Conservation (phyloP, 1,139 yeast genomes). For the Nematodospora anomalae region DNA sequence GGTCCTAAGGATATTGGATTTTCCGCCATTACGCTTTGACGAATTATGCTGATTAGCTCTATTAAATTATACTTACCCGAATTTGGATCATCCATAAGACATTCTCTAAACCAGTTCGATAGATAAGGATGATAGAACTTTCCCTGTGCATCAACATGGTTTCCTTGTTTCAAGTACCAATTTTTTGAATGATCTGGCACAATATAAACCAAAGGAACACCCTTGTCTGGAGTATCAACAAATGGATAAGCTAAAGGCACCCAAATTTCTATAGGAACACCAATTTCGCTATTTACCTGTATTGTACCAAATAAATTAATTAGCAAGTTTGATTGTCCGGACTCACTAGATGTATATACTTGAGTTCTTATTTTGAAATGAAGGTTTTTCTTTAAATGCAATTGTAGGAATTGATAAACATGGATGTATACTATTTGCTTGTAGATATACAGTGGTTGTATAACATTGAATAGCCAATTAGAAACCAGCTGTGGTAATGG, state of each 20-base stretch:
- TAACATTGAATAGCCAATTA: constrained; percentile 45
- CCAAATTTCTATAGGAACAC: constrained; percentile 74
- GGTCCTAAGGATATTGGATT: constrained; percentile 22
- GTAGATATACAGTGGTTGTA: constrained; percentile 53
- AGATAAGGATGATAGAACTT: constrained; percentile 68
- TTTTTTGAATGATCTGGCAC: constrained; percentile 46
- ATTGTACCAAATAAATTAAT: constrained; percentile 65
- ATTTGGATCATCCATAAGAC: constrained; percentile 11
- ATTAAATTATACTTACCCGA: constrained; percentile 33
- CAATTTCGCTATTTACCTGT: constrained; percentile 30
- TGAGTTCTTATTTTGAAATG: constrained; percentile 66
- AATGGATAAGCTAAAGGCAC: constrained; percentile 70
- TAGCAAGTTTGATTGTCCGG: constrained; percentile 61
- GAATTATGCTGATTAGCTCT: constrained; percentile 36
- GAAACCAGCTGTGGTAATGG: constrained; percentile 35
- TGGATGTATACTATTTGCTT: constrained; percentile 61
- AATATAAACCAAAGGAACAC: constrained; percentile 64
- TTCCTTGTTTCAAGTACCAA: constrained; percentile 54
- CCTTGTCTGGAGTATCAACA: constrained; percentile 23
- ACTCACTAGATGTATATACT: constrained; percentile 55
- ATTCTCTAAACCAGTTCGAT: constrained; percentile 52
- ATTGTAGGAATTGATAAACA: constrained; percentile 52
- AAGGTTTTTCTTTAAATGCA: constrained; percentile 37
- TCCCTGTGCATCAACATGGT: constrained; percentile 74
- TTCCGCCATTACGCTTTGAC: constrained; percentile 42